phyloP scores from a whole-genome alignment of 768 basidiomycete species.

The Termitomyces sp. region DNA sequence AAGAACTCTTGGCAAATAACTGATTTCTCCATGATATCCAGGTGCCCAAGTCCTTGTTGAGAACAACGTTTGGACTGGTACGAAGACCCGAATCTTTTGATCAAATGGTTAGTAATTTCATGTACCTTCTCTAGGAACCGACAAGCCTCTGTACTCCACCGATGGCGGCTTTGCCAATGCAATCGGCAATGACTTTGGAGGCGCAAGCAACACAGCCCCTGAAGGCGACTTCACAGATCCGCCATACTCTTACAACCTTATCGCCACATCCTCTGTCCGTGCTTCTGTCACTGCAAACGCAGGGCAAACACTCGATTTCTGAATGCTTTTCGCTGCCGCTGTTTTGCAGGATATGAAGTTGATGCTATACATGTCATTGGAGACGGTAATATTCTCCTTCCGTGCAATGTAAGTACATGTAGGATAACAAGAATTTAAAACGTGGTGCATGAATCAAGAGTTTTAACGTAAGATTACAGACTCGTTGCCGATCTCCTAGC shows the following conservation, averaged over 20 bases:
- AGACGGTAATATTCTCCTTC: background rate
- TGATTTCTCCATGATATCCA: constrained; percentile 4
- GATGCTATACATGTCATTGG: background rate
- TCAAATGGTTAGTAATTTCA: background rate
- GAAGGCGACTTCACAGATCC: constrained; percentile 26
- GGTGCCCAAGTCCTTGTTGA: constrained; percentile 42
- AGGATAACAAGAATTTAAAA: background rate
- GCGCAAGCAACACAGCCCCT: constrained; percentile 24
- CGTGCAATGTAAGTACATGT: background rate
- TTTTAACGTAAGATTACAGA: background rate
- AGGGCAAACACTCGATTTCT: constrained; percentile 26
- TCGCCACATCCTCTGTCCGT: constrained; percentile 20
- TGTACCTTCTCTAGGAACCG: constrained; percentile 15
- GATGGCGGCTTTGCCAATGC: constrained; percentile 36
- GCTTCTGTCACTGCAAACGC: constrained; percentile 22
- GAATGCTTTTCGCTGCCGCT: background rate
- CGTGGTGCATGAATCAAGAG: background rate
- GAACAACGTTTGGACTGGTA: constrained; percentile 40
- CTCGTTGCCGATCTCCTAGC: background rate
- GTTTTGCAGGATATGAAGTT: background rate
- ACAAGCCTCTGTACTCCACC: constrained; percentile 35
- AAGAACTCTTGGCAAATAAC: background rate
- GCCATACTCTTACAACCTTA: constrained; percentile 28
- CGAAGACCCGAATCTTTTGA: background rate
- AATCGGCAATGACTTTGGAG: constrained; percentile 30